Evolutionary conservation across 352 stramenopile genomes (phyloP).

Genomic region (Phytophthora hybrid): DNA sequence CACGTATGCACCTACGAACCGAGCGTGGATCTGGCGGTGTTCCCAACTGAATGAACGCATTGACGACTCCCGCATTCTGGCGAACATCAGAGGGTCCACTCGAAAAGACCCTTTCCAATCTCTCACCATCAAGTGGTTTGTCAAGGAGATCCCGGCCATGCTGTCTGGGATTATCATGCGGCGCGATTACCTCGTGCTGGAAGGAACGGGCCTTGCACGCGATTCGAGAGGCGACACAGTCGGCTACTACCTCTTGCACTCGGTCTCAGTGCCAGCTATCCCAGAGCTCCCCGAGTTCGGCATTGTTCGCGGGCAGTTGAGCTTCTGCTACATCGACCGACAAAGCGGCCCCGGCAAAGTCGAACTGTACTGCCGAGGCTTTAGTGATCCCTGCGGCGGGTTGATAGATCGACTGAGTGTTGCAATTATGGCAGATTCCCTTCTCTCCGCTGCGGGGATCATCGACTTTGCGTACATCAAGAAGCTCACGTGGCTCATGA

Average conservation of each 20-base stretch:
- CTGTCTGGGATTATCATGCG: conserved; percentile 51
- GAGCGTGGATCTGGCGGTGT: conserved; percentile 50
- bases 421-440: conserved; percentile 46
- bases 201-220: conserved; percentile 45
- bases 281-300: conserved; percentile 51
- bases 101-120: conserved; percentile 54
- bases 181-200: conserved; percentile 59
- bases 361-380: conserved; percentile 56
- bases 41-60: conserved; percentile 59
- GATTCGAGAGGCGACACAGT: conserved; percentile 49
- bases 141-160: conserved; percentile 49
- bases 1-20: conserved; percentile 46
- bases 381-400: conserved; percentile 55
- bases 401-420: conserved; percentile 55
- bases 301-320: conserved; percentile 54
- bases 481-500: conserved; percentile 66
- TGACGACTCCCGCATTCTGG: conserved; percentile 51
- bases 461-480: conserved; percentile 67
- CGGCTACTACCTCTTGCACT: conserved; percentile 66
- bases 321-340: conserved; percentile 58
- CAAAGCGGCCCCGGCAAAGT: conserved; percentile 35
- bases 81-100: conserved; percentile 43
- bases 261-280: conserved; percentile 41
- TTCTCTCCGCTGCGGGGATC: conserved; percentile 46
- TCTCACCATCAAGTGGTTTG: conserved; percentile 68